phyloP scores from a whole-genome alignment of 179 eudicot species.

The Beta macrorhiza region DNA sequence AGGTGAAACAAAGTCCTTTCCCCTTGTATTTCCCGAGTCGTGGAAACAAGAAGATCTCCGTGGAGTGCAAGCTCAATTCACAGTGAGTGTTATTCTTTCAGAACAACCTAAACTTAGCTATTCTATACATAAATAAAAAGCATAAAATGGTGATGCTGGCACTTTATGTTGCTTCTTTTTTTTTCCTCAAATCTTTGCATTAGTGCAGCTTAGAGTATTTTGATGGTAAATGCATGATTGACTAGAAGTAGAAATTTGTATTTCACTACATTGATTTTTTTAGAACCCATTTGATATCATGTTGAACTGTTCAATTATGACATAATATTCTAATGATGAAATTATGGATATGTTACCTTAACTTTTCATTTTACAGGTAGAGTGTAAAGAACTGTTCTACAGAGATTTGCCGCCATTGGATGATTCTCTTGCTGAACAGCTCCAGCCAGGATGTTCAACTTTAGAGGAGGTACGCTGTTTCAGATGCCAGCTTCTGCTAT shows the following conservation, averaged over 20 bases:
- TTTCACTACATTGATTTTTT: background rate
- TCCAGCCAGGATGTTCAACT: slow-evolving; percentile 72
- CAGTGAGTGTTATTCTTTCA: slow-evolving; percentile 51
- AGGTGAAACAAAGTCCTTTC: slow-evolving; percentile 89
- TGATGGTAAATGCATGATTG: background rate
- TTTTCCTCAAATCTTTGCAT: background rate
- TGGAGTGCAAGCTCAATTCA: slow-evolving; percentile 81
- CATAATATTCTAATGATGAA: background rate
- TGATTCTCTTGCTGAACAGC: slow-evolving; percentile 78
- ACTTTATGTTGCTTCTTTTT: background rate
- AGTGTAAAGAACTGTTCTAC: slow-evolving; percentile 83
- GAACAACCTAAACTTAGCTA: background rate
- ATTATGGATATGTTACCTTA: background rate
- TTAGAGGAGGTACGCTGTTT: slow-evolving; percentile 58
- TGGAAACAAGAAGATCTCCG: slow-evolving; percentile 96
- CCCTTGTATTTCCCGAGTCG: slow-evolving; percentile 82
- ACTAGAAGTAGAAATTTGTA: background rate
- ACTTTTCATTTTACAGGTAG: slow-evolving; percentile 51
- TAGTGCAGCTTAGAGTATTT: background rate
- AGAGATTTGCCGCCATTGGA: slow-evolving; percentile 77
- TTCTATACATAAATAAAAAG: background rate
- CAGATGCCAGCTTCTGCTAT: slow-evolving; percentile 5
- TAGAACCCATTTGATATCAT: background rate
- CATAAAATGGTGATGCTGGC: background rate
- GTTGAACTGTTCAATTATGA: slow-evolving; percentile 5